These are phyloP conservation scores for Cordia subcordata DNA, from an alignment of 257 asterid genomes.

Conservation along the genomic window DNA sequence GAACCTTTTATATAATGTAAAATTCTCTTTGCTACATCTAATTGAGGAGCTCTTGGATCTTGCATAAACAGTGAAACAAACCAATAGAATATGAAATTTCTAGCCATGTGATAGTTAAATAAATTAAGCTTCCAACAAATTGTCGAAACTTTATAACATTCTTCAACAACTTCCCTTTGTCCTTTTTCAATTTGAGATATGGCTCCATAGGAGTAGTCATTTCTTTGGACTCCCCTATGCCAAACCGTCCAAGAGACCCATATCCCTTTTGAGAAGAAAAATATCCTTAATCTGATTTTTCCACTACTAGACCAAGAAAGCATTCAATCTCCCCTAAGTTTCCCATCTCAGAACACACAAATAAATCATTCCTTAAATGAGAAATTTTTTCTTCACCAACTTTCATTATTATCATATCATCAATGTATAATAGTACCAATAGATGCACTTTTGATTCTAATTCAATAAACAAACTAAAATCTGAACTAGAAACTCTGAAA, in stretches of 20 bases:
- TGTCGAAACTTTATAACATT: constrained; percentile 11
- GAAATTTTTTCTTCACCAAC: constrained; percentile 10
- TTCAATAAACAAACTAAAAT: constrained; percentile 13
- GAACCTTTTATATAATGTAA: constrained; percentile 9
- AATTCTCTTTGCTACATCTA: constrained; percentile 18
- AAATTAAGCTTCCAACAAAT: constrained; percentile 26
- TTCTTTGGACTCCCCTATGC: constrained; percentile 20
- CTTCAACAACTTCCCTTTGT: constrained; percentile 9
- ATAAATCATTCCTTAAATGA: background rate
- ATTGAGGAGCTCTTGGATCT: background rate
- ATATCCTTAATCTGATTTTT: background rate
- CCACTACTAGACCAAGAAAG: constrained; percentile 9
- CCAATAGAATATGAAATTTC: constrained; percentile 19
- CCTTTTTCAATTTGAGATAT: constrained; percentile 10
- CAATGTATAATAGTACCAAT: constrained; percentile 4
- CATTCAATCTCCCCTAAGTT: constrained; percentile 9
- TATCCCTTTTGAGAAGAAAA: constrained; percentile 16
- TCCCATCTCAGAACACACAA: constrained; percentile 12
- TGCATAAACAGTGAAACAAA: constrained; percentile 25
- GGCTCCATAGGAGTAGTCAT: constrained; percentile 23
- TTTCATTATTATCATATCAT: constrained; percentile 8
- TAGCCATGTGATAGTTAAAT: constrained; percentile 19
- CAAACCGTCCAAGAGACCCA: constrained; percentile 8
- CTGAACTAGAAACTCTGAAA: constrained; percentile 4
- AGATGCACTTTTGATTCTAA: constrained; percentile 2